These are phyloP conservation scores for Striga asiatica DNA, from an alignment of 257 asterid genomes.

Conservation along the genomic window DNA sequence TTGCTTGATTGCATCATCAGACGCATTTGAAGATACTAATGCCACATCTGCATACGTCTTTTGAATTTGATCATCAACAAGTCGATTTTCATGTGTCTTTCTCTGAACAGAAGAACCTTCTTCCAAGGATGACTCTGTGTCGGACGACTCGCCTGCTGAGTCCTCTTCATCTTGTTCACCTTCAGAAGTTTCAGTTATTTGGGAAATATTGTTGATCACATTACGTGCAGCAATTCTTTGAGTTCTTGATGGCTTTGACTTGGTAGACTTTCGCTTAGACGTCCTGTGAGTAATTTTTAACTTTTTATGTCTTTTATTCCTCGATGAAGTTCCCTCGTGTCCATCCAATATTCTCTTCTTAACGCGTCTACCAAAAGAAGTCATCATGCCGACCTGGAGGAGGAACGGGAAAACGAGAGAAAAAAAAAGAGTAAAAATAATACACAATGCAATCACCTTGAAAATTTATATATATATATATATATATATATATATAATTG, in stretches of 20 bases:
- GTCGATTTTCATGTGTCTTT: slow-evolving; percentile 22
- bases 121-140: slow-evolving; percentile 46
- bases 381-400: slow-evolving; percentile 41
- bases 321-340: slow-evolving; percentile 45
- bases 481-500: slow-evolving; percentile 6
- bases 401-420: slow-evolving; percentile 11
- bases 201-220: slow-evolving; percentile 47
- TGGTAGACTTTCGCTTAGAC: slow-evolving; percentile 41
- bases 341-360: slow-evolving; percentile 52
- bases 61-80: slow-evolving; percentile 23
- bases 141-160: slow-evolving; percentile 46
- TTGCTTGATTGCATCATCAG: slow-evolving; percentile 27
- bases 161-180: slow-evolving; percentile 55
- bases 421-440: slow-evolving; percentile 17
- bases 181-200: slow-evolving; percentile 45
- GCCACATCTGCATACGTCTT: slow-evolving; percentile 22
- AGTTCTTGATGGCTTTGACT: slow-evolving; percentile 53
- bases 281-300: slow-evolving; percentile 31
- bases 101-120: slow-evolving; percentile 29
- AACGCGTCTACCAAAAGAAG: slow-evolving; percentile 46
- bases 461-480: slow-evolving; percentile 8
- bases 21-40: slow-evolving; percentile 25
- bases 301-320: slow-evolving; percentile 46
- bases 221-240: slow-evolving; percentile 63
- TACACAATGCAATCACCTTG: slow-evolving; percentile 21